Percentiles rank a stretch among this genome's conserved stretches.
Conservation (phyloP, 805 yeast genomes). For the Ogataea philodendri region DNA sequence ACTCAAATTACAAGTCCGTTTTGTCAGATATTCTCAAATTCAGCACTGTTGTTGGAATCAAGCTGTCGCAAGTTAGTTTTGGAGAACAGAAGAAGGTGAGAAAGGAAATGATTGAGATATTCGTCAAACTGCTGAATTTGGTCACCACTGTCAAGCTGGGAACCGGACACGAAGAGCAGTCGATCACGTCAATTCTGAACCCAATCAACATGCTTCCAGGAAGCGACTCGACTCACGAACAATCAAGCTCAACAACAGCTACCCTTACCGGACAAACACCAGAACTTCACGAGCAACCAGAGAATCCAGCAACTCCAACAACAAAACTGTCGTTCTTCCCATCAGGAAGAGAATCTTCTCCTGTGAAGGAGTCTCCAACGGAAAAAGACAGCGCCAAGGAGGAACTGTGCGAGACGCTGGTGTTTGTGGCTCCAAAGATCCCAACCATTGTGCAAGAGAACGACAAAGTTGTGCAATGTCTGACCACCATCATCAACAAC, state of each 20-base stretch:
- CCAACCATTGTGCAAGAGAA: conserved; percentile 48
- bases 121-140: conserved; percentile 25
- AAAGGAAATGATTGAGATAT: conserved; percentile 45
- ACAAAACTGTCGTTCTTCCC: conserved; percentile 5
- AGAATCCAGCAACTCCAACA: conserved; percentile 3
- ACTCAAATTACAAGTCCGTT: conserved; percentile 45
- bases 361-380: conserved; percentile 11
- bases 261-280: too few species aligned
- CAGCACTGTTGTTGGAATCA: conserved; percentile 49
- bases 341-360: conserved; percentile 13
- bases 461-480: conserved; percentile 54
- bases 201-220: conserved; percentile 25
- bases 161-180: conserved; percentile 20
- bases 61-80: conserved; percentile 55
- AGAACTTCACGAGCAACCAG: too few species aligned
- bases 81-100: conserved; percentile 59
- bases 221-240: conserved; percentile 10
- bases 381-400: conserved; percentile 37
- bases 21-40: conserved; percentile 55
- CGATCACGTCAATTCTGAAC: conserved; percentile 21
- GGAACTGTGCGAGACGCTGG: conserved; percentile 43
- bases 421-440: conserved; percentile 40
- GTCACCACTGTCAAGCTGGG: conserved; percentile 25
- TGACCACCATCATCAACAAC: conserved; percentile 53
- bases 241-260: conserved; percentile 3